Evolutionary conservation across 2,329 filamentous ascomycete genomes (phyloP), one percentile per base, ranked within the genome.

Genomic region (Neopestalotiopsis clavispora): DNA sequence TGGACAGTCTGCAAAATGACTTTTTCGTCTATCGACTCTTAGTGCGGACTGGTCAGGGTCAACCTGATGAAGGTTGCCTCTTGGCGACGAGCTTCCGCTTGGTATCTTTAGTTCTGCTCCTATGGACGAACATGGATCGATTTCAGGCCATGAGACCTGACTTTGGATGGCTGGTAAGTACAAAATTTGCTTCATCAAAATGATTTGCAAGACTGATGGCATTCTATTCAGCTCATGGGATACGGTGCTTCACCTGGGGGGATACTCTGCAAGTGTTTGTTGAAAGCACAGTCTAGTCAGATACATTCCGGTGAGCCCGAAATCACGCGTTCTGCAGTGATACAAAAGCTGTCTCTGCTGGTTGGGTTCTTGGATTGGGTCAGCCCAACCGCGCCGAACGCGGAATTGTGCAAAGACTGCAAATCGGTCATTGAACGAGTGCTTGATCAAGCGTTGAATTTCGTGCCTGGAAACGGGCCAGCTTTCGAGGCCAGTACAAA

Each of bases 11-110:
- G 0, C 85, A 89, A 57, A 90, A 89, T 52, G 79, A 87, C 2
- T 90, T 91, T 68, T 83, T 91, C 10, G 78, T 90, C 5, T 86
- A 90, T 68, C 81, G 89, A 17, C 81, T 90, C 0, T 77, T 90
- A 9, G 80, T 86, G 28, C 87, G 85, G 20, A 75, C 78, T 2
- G 79, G 81, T 0, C 76, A 78, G 2, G 79, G 81, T 0, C 76
- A 80, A 13, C 72, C 76, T 0, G 78, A 80, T 9, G 77, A 80
- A 9, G 80, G 80, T 0, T 78, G 82, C 14, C 75, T 86, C 10
- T 74, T 87, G 6, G 75, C 80, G 1, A 80, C 83, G 28, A 85
- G 84, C 56, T 84, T 82, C 28, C 81, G 86, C 70, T 81, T 87
- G 77, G 82, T 86, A 1, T 79, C 80, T 0, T 72, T 84, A 12